Evolutionary conservation across 2,329 filamentous ascomycete genomes (phyloP), one percentile per base, ranked within the genome.

Genomic region (Salinomyces thailandicus): DNA sequence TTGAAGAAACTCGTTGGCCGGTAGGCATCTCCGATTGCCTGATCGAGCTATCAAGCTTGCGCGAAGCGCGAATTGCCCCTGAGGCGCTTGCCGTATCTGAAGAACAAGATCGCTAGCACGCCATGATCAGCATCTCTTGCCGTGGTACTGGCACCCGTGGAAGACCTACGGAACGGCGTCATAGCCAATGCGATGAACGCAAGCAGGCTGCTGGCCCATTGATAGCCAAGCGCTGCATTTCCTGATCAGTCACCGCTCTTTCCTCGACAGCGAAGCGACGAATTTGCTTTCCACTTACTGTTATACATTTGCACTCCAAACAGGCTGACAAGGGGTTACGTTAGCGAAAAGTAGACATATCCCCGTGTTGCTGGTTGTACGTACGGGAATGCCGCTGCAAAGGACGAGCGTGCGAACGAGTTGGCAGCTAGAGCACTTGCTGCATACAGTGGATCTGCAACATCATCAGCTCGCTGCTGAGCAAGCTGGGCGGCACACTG

Each of bases 391-490:
- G 62, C 63, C 32, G 62, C 67, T 36, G 65, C 66, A 51, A 69
- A 69, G 44, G 52, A 60, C 35, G 62, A 66, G 46, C 67, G 57
- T 12, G 65, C 64, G 46, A 70, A 69, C 29, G 57, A 62, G 54
- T 71, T 71, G 29, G 67, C 66, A 35, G 67, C 67, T 40, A 70
- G 55, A 24, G 67, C 67, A 26, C 57, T 62, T 17, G 67, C 67
- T 37, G 66, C 66, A 52, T 69, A 69, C 19, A 68, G 47, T 42
- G 66, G 64, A 52, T 69, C 29, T 41, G 24, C 67, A 63, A 64
- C 31, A 37, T 38, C 41, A 35, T 29, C 27, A 30, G 27, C 22
- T 20, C 32, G 19, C 14, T 12, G 14, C 11, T 13, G 11, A 16
- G 11, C n/a, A n/a, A n/a, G n/a, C n/a, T 16, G 11, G 11, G 8